A percentile compares a stretch with the other conserved stretches of the same genome.
Evolutionary conservation across 192 early-diverging fungal genomes (phyloP).

Genomic region (Coemansia erecta): DNA sequence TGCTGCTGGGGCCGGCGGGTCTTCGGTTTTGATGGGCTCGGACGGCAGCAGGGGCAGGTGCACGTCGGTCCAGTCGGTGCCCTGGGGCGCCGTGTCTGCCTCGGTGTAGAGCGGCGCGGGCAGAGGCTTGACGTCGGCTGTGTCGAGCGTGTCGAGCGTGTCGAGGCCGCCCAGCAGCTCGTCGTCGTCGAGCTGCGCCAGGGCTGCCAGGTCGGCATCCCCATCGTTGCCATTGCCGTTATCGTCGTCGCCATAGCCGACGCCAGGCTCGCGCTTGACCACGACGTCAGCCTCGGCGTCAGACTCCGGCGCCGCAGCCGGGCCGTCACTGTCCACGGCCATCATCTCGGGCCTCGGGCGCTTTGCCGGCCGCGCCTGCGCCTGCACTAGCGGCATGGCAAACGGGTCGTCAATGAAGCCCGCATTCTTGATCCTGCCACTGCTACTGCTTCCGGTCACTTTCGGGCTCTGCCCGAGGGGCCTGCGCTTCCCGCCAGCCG

Average conservation of each 20-base stretch:
- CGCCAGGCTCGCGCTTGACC: constrained; percentile 5
- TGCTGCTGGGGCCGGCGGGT: constrained; percentile 4
- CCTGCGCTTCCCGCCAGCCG: constrained; percentile 9
- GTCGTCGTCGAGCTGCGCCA: constrained; percentile 17
- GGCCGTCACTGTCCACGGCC: neutral
- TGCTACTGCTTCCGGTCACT: too few relatives aligned
- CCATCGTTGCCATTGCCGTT: constrained; percentile 3
- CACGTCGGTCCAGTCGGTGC: constrained; percentile 49
- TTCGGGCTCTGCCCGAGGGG: neutral
- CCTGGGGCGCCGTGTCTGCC: constrained; percentile 15
- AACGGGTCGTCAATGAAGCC: constrained; percentile 21
- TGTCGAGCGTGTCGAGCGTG: neutral
- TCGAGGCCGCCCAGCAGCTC: constrained; percentile 33
- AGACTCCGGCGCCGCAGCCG: neutral
- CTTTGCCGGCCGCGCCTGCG: neutral
- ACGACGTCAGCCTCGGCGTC: neutral
- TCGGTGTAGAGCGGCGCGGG: constrained; percentile 16
- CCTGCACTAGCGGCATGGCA: constrained; percentile 18
- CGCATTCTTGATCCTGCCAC: too few relatives aligned
- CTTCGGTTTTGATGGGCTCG: neutral
- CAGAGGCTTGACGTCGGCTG: constrained; percentile 2
- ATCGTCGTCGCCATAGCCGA: too few relatives aligned
- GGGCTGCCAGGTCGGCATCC: constrained; percentile 1
- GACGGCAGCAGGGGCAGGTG: constrained; percentile 24
- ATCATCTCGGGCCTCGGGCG: constrained; percentile 7